Percentiles rank a stretch among this genome's conserved stretches.
Conservation (phyloP, 768 basidiomycete species). For the Tricholoma saponaceum region DNA sequence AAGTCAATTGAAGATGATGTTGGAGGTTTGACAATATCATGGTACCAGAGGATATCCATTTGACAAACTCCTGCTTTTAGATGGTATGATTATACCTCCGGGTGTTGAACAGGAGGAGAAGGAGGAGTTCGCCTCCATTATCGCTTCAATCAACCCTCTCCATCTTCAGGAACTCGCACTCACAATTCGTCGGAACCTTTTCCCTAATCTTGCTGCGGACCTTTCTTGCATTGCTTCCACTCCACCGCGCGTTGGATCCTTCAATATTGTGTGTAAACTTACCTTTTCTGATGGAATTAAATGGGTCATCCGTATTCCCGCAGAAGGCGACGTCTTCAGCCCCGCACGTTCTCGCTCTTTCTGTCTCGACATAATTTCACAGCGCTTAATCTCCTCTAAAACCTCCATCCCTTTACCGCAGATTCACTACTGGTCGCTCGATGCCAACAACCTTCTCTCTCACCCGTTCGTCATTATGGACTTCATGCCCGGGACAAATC, state of each 20-base stretch:
- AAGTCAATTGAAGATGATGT: too few relatives aligned
- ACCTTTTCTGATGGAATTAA: slow-evolving; percentile 12
- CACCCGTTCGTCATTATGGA: slow-evolving; percentile 14
- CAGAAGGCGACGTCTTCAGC: not conserved
- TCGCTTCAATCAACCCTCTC: not conserved
- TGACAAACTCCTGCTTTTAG: too few relatives aligned
- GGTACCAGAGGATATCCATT: too few relatives aligned
- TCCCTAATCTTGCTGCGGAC: not conserved
- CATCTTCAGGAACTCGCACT: not conserved
- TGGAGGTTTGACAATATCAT: too few relatives aligned
- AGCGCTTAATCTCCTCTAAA: slow-evolving; percentile 7
- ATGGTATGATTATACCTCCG: too few relatives aligned
- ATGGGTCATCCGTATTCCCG: slow-evolving; percentile 14
- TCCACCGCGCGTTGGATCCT: not conserved
- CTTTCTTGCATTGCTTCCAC: not conserved
- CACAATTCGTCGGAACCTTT: not conserved
- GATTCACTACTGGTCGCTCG: slow-evolving; percentile 10
- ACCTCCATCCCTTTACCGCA: slow-evolving; percentile 13
- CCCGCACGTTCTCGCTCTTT: not conserved
- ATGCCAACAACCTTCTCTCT: slow-evolving; percentile 7
- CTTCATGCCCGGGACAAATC: slow-evolving; percentile 9
- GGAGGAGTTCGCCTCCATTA: not conserved
- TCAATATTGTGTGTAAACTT: not conserved
- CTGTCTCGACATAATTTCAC: slow-evolving; percentile 6
- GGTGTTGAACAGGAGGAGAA: not conserved